These are phyloP conservation scores for Heterobasidion irregulare DNA, from an alignment of 1,284 basidiomycete genomes.

Conservation along the genomic window DNA sequence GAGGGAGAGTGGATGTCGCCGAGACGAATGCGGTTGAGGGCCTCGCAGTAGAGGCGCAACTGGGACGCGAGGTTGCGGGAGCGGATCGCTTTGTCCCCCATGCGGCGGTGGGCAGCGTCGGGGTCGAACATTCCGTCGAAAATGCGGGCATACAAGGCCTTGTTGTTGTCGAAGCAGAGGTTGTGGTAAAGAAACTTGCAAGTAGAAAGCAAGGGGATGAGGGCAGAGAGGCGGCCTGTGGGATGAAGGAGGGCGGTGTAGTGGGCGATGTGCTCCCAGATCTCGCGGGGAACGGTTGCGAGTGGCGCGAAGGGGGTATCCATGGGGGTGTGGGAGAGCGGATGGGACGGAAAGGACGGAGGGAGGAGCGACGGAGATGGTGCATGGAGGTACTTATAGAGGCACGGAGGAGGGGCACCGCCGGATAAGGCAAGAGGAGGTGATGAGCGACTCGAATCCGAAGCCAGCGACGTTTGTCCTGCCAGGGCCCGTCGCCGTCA, in stretches of 20 bases:
- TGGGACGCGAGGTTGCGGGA: constrained; percentile 38
- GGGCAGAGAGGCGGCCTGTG: constrained; percentile 29
- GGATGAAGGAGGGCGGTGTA: constrained; percentile 33
- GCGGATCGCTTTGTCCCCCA: constrained; percentile 28
- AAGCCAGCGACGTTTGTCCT: too few relatives aligned
- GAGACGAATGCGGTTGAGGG: constrained; percentile 33
- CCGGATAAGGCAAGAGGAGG: constrained; percentile 1
- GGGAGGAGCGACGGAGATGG: constrained; percentile 3
- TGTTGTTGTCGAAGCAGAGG: constrained; percentile 40
- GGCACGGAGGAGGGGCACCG: neutral
- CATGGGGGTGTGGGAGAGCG: constrained; percentile 5
- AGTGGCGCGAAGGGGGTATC: constrained; percentile 7
- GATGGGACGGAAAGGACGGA: neutral
- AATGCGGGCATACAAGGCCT: constrained; percentile 49
- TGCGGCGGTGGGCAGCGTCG: constrained; percentile 45
- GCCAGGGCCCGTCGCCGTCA: neutral
- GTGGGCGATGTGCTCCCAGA: constrained; percentile 50
- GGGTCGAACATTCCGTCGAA: constrained; percentile 58
- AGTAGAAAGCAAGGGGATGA: constrained; percentile 42
- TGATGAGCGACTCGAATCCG: neutral
- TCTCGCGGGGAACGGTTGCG: constrained; percentile 46
- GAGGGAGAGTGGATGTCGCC: constrained; percentile 24
- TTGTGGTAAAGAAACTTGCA: constrained; percentile 32
- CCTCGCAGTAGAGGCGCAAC: constrained; percentile 32
- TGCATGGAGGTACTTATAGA: constrained; percentile 10